A percentile compares a stretch with the other conserved stretches of the same genome.
Conservation (phyloP, 2,329 filamentous ascomycete genomes). For the Phaeosphaeria sp. region DNA sequence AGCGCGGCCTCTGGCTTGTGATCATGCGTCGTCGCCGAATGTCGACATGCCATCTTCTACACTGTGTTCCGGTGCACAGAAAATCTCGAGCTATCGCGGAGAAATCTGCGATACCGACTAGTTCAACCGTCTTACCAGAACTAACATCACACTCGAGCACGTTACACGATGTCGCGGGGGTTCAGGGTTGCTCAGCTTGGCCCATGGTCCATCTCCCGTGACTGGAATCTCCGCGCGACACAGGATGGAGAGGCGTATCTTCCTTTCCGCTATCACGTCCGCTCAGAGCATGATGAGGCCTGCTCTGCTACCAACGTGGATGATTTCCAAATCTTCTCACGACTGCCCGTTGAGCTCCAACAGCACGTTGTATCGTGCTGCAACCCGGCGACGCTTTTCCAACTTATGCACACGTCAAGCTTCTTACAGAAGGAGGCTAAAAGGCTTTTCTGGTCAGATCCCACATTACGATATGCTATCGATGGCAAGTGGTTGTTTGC, state of each 20-base stretch:
- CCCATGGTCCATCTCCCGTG: background rate
- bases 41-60: background rate
- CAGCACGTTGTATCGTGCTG: constrained; percentile 14
- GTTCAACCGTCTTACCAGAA: background rate
- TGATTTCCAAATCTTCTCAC: constrained; percentile 1
- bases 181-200: background rate
- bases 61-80: too few species aligned
- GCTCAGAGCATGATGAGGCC: constrained; percentile 2
- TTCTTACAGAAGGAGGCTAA: constrained; percentile 9
- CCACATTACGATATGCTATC: constrained; percentile 7
- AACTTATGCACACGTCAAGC: constrained; percentile 20
- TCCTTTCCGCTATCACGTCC: constrained; percentile 9
- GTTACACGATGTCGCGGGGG: background rate
- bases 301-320: background rate
- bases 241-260: background rate
- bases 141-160: background rate
- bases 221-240: constrained; percentile 6
- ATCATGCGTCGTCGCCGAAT: background rate
- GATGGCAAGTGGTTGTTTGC: constrained; percentile 13
- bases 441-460: constrained; percentile 16
- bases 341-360: constrained; percentile 18
- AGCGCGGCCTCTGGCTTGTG: too few species aligned
- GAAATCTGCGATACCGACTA: background rate
- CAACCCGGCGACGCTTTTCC: constrained; percentile 17
- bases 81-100: too few species aligned